Evolutionary conservation across 148 eudicot species (phyloP).

Genomic region (Simmondsia chinensis): DNA sequence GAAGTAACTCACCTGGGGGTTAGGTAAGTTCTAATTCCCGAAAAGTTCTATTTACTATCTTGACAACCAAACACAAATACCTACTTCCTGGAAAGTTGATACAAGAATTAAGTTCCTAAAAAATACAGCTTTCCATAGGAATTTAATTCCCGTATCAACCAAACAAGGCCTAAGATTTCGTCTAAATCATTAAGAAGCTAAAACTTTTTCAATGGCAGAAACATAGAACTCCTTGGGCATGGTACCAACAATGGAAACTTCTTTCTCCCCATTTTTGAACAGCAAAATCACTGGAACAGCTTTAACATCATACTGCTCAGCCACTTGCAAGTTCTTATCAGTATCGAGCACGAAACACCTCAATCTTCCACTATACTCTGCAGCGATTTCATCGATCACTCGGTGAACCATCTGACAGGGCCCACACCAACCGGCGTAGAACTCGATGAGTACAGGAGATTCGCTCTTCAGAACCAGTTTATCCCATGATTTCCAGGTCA

Average conservation of each 20-base stretch:
- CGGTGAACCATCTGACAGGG: constrained; percentile 97
- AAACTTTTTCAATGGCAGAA: constrained; percentile 66
- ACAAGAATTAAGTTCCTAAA: no score
- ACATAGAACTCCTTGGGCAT: constrained; percentile 94
- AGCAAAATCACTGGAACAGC: constrained; percentile 89
- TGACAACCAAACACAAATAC: no score
- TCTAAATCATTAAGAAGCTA: constrained; percentile 39
- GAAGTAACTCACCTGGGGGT: no score
- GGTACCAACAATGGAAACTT: constrained; percentile 54
- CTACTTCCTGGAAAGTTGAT: no score
- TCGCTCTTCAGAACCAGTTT: constrained; percentile 52
- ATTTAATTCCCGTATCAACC: no score
- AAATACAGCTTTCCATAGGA: no score
- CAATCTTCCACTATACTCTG: constrained; percentile 56
- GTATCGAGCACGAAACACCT: constrained; percentile 59
- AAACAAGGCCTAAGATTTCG: no score
- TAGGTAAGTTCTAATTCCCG: no score
- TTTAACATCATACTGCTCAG: constrained; percentile 64
- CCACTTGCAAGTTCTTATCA: constrained; percentile 43
- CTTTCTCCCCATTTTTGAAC: constrained; percentile 76
- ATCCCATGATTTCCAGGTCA: constrained; percentile 76
- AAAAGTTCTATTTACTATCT: no score
- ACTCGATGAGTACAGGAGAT: constrained; percentile 78
- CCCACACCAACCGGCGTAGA: constrained; percentile 94
- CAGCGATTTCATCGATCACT: constrained; percentile 80